Percentiles rank a stretch among this genome's conserved stretches.
phyloP scores from a whole-genome alignment of 495 filamentous ascomycete genomes.

The Penicillium cataractarum region DNA sequence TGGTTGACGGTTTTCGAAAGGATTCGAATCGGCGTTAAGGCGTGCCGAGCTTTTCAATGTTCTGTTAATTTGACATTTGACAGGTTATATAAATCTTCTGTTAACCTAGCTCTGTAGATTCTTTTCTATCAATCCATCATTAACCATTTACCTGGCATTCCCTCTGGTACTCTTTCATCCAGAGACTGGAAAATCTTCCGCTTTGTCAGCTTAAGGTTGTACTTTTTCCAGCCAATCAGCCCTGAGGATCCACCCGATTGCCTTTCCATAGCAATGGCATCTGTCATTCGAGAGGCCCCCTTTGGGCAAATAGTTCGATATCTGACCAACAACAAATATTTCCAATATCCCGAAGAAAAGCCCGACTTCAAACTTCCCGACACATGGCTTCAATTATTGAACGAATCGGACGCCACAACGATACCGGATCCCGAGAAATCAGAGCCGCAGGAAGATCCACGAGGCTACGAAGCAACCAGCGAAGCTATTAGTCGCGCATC shows the following conservation, averaged over 20 bases:
- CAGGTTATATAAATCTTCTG: not conserved
- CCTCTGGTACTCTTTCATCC: not conserved
- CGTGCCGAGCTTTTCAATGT: too few relatives aligned
- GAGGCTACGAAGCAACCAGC: constrained; percentile 1
- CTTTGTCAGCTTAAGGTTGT: too few relatives aligned
- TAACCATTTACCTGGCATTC: not conserved
- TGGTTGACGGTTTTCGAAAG: constrained; percentile 1
- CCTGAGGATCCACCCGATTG: not conserved
- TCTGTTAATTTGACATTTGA: too few relatives aligned
- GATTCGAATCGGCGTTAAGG: not conserved
- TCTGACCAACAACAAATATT: constrained; percentile 49
- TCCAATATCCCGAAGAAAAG: constrained; percentile 60
- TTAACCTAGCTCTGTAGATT: not conserved
- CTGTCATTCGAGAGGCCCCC: constrained; percentile 52
- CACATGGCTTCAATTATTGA: constrained; percentile 41
- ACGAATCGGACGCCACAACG: constrained; percentile 12
- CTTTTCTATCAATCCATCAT: not conserved
- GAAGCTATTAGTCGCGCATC: constrained; percentile 22
- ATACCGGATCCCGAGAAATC: constrained; percentile 4
- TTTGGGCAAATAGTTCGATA: constrained; percentile 57
- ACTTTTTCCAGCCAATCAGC: not conserved
- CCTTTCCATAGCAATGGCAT: constrained; percentile 21
- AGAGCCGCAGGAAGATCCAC: not conserved
- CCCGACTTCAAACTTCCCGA: constrained; percentile 54
- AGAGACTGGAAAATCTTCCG: not conserved